Conservation (phyloP, 1,284 basidiomycete species). For the Microstroma glucosiphilum region DNA sequence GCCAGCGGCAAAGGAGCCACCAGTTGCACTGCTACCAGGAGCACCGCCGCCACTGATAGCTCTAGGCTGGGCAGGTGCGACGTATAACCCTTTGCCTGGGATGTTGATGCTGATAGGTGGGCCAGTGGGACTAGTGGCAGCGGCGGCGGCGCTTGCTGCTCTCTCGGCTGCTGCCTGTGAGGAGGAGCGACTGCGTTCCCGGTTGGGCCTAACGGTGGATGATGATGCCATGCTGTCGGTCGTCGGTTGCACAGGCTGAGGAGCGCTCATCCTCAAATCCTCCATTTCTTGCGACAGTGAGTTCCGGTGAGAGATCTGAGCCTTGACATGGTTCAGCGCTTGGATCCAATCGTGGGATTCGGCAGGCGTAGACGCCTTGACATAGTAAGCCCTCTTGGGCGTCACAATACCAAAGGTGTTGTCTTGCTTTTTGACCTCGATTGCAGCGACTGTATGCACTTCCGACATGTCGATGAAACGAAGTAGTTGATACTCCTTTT, state of each 20-base stretch:
- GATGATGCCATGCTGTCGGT: neutral
- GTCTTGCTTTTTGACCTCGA: slow-evolving; percentile 80
- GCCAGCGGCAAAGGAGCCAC: slow-evolving; percentile 10
- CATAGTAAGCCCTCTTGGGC: slow-evolving; percentile 83
- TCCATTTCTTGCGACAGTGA: slow-evolving; percentile 39
- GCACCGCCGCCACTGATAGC: slow-evolving; percentile 14
- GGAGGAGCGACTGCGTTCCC: neutral
- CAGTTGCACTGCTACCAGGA: too few relatives aligned
- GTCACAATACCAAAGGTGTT: slow-evolving; percentile 91
- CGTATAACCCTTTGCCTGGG: slow-evolving; percentile 23
- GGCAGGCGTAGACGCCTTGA: slow-evolving; percentile 66
- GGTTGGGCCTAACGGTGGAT: neutral
- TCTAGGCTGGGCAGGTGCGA: slow-evolving; percentile 31
- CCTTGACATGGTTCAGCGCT: slow-evolving; percentile 71
- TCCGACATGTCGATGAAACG: slow-evolving; percentile 80
- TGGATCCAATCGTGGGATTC: slow-evolving; percentile 80
- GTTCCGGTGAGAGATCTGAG: slow-evolving; percentile 52
- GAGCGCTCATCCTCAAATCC: slow-evolving; percentile 21
- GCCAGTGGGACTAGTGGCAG: neutral
- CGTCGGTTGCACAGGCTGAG: neutral
- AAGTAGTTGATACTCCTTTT: slow-evolving; percentile 65
- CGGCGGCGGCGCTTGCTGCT: slow-evolving; percentile 1
- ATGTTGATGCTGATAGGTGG: slow-evolving; percentile 35
- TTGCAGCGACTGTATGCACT: slow-evolving; percentile 81
- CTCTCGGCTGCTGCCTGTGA: slow-evolving; percentile 1